Base-by-base conservation (phyloP, 2,329 filamentous ascomycete genomes). In the Ceratocystis colombiana region DNA sequence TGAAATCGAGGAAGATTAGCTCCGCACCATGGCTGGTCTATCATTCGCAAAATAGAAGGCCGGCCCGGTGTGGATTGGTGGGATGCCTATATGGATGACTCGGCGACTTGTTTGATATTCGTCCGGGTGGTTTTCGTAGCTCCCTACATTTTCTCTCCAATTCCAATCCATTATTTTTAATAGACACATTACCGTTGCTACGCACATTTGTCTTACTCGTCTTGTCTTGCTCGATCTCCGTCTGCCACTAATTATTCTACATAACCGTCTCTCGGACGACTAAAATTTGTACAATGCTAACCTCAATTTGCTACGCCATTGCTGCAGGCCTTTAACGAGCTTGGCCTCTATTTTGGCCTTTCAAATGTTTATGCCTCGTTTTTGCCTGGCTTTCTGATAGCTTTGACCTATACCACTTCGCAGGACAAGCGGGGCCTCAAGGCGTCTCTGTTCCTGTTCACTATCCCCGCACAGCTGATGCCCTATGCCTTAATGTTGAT, bases 381-480 rank as follows among this genome's bases (percentile, higher is more conserved):
- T 70, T 76, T 82, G 20, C 75, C 77, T 71, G 88, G 88, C 12
- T 80, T 99, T 65, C 86, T 88, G 64, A 79, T 96, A 68, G 90
- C 91, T 50, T 82, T 96, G 73, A 80, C 79, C 71, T 96, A 96
- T 74, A 96, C 91, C 5, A 89, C 85, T 70, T 86, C 87, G 1
- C 91, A 96, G 75, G 92, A 96, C 72, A 89, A 93, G 73, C 85
- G 89, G 44, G 89, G 89, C 63, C 80, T 80, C 71, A 88, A 88
- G 73, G 84, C 88, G 5, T 87, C 81, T 65, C 93, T 95, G 74
- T 89, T 91, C 77, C 84, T 97, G 73, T 77, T 96, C 71, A 88
- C 84, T 48, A 88, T 97, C 68, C 90, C 90, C 5, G 85, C 90
- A 15, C 90, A 93, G 74, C 84, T 86, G 72, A 79, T 94, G 37